Base-by-base conservation (phyloP, 768 basidiomycete genomes). In the Rubroboletus satanas region DNA sequence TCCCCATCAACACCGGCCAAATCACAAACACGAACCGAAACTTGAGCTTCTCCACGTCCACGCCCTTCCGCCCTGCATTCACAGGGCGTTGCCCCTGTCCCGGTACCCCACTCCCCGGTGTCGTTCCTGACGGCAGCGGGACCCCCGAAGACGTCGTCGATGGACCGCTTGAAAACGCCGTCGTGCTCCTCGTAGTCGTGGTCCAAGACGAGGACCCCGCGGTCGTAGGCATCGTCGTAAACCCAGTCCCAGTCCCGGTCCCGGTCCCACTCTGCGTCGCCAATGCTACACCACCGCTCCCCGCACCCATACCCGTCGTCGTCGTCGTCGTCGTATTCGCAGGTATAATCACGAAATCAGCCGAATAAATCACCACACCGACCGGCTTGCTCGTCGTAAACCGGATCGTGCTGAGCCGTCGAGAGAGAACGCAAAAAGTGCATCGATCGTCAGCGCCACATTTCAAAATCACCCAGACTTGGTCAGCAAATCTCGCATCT, bases 1-100 rank as follows among this genome's bases (percentile, higher is more conserved):
- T 67, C 2, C 83, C 84, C 51, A 84, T 71, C 49, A 84, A 63
- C 7, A 79, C 75, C 33, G 83, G 81, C 79, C 82, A 83, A 23
- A 80, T 66, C 56, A 83, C 71, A 52, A 80, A 81, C 55, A 80
- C 72, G 45, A 82, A 55, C 10, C 75, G 66, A 63, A 81, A 80
- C 59, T 75, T 77, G 56, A 74, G 62, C 59, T 66, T 69, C 49
- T 73, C 75, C 18, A 71, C 55, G 48, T 74, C 66, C 21, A 72
- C 42, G 1, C 54, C 48, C 7, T 67, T 63, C 18, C 60, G 56
- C 4, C 62, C 62, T 31, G 64, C 62, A 48, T 56, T 68, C 35
- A 58, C 62, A 50, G 37, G 52, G 17, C 49, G 62, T 12, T 48
- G 61, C 2, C 43, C 56, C 12, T 41, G 37, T 23, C 23, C 45